phyloP scores from a whole-genome alignment of 106 monocot genomes.

The Allium cepa region DNA sequence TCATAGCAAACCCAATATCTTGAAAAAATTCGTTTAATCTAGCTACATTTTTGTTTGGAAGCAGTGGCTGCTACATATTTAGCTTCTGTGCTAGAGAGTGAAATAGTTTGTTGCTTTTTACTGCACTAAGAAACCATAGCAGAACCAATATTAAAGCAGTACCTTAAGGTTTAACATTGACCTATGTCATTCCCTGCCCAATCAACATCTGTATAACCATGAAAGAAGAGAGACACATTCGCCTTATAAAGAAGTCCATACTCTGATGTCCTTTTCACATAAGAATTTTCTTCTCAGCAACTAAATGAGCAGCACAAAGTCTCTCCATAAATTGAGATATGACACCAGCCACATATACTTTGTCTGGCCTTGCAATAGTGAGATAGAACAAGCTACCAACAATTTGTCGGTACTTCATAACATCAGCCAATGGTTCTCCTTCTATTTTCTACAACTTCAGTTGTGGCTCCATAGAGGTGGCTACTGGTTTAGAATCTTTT shows the following conservation, averaged over 20 bases:
- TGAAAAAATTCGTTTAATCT: background rate
- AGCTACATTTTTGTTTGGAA: background rate
- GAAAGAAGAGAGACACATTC: background rate
- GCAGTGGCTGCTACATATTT: background rate
- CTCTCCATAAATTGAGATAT: background rate
- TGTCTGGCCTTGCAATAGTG: background rate
- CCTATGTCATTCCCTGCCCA: background rate
- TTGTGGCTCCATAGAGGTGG: background rate
- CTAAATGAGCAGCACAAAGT: background rate
- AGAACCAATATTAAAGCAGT: background rate
- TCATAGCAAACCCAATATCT: background rate
- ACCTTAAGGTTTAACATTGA: background rate
- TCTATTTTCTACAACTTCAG: background rate
- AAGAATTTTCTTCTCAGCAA: background rate
- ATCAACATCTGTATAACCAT: background rate
- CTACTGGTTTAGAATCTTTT: background rate
- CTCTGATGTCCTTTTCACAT: background rate
- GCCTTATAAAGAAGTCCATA: background rate
- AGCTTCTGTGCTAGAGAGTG: background rate
- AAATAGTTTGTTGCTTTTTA: background rate
- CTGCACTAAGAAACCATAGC: background rate
- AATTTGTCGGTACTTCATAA: background rate
- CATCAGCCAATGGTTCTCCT: background rate
- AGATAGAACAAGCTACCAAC: background rate
- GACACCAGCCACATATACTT: background rate